A percentile compares a stretch with the other conserved stretches of the same genome.
phyloP scores from a whole-genome alignment of 1,139 yeast species.

The Lodderomyces oxycetoniae region DNA sequence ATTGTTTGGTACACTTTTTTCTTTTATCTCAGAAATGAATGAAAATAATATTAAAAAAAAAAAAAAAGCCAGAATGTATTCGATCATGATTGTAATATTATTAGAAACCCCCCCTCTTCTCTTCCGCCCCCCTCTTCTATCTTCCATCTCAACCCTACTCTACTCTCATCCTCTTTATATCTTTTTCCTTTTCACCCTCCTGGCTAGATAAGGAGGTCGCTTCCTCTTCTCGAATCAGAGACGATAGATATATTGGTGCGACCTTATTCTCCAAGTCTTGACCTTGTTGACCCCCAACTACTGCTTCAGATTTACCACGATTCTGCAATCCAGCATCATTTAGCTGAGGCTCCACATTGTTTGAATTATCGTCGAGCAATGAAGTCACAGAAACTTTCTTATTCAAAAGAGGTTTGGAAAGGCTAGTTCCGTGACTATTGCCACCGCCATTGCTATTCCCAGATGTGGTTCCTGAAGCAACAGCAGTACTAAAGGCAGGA shows the following conservation, averaged over 20 bases:
- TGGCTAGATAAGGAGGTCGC: constrained; percentile 10
- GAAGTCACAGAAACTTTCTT: constrained; percentile 31
- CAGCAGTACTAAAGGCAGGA: constrained; percentile 1
- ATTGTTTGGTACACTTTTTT: no score
- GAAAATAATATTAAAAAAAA: no score
- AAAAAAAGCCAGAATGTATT: no score
- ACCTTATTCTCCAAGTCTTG: constrained; percentile 2
- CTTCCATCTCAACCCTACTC: no score
- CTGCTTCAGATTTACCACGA: no score
- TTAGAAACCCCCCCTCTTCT: no score
- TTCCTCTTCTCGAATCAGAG: constrained; percentile 12
- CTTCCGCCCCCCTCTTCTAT: no score
- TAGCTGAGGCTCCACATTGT: no score
- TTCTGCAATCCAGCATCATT: constrained; percentile 1
- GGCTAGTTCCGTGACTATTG: not conserved
- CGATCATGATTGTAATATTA: no score
- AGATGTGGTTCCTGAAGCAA: constrained; percentile 8
- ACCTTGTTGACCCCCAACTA: not conserved
- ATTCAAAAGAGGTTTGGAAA: constrained; percentile 7
- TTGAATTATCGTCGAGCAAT: constrained; percentile 26
- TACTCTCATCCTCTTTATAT: not conserved
- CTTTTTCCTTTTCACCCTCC: not conserved
- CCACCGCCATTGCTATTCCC: not conserved
- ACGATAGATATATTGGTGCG: constrained; percentile 24
- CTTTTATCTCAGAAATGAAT: no score